Conservation (phyloP, 2,329 filamentous ascomycete genomes). For the Fusarium agapanthi region DNA sequence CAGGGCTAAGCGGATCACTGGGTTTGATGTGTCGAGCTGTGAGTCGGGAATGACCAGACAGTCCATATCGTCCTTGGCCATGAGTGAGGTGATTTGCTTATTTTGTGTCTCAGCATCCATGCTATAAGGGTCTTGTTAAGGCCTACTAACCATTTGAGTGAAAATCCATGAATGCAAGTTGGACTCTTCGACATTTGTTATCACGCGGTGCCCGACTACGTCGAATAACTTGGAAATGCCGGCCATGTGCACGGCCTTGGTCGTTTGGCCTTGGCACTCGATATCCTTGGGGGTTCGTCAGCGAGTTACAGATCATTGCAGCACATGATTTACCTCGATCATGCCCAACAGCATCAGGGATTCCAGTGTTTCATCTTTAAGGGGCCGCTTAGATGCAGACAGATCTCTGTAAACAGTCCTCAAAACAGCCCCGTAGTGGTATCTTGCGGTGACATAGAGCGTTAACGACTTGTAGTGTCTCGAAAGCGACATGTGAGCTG, state of each 20-base stretch:
- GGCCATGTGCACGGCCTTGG: slow-evolving; percentile 25
- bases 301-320: background rate
- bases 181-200: background rate
- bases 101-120: background rate
- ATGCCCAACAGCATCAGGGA: slow-evolving; percentile 29
- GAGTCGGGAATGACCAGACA: slow-evolving; percentile 16
- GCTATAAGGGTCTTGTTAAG: background rate
- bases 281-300: slow-evolving; percentile 22
- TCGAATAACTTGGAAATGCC: slow-evolving; percentile 27
- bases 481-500: slow-evolving; percentile 25
- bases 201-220: slow-evolving; percentile 12
- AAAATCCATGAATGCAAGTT: slow-evolving; percentile 21
- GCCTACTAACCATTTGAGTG: slow-evolving; percentile 21
- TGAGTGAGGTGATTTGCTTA: slow-evolving; percentile 26
- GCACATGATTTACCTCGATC: slow-evolving; percentile 16
- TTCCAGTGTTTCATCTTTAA: slow-evolving; percentile 21
- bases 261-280: slow-evolving; percentile 24
- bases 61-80: slow-evolving; percentile 7
- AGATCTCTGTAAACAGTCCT: slow-evolving; percentile 24
- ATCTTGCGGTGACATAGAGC: slow-evolving; percentile 21
- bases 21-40: background rate
- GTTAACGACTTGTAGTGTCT: slow-evolving; percentile 28
- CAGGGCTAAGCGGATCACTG: slow-evolving; percentile 15
- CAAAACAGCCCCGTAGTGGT: slow-evolving; percentile 19
- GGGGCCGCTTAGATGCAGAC: slow-evolving; percentile 1